Evolutionary conservation across 257 asterid species (phyloP), one percentile per base, ranked within the genome.

Genomic region (Handroanthus guayacan): DNA sequence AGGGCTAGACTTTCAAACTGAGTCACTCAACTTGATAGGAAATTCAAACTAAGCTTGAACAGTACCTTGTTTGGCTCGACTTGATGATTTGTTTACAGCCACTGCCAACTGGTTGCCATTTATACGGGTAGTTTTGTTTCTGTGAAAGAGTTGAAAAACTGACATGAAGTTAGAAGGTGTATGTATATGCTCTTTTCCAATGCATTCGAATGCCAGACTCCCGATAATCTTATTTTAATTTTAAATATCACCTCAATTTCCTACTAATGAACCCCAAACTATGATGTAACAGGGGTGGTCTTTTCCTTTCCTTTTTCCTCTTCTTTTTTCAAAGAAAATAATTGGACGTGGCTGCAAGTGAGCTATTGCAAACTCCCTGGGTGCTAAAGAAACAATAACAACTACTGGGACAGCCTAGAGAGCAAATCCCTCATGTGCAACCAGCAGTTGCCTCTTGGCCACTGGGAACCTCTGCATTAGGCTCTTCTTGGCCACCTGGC

Each of bases 1-100:
- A 14, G 57, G 1, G 12, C 79, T 65, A 25, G 39, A 43, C 58
- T 75, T 65, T 11, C 70, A 25, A 57, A 58, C 68, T 7, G 31
- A 48, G 61, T 55, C 18, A n/a, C 50, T 52, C 3, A 51, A 45
- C 55, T 75, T 5, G 67, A n/a, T 62, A 48, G 37, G 16, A 51
- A 18, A 17, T 38, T n/a, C 58, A n/a, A 10, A 50, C 34, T 17
- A 4, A 54, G 44, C 47, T 39, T 75, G 5, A 13, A 64, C 31
- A 38, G 9, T 16, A 64, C 34, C n/a, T 13, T 37, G 57, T 75
- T 51, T 12, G 18, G 55, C 48, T 51, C 54, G 39, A 44, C 13
- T 64, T 34, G 36, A 25, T 25, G 31, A 25, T 25, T 25, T 25
- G 31, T 25, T 25, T 25, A 1, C 31, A 25, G 31, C 31, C 31